Conservation (phyloP, 768 basidiomycete genomes). For the Lactarius hengduanensis region DNA sequence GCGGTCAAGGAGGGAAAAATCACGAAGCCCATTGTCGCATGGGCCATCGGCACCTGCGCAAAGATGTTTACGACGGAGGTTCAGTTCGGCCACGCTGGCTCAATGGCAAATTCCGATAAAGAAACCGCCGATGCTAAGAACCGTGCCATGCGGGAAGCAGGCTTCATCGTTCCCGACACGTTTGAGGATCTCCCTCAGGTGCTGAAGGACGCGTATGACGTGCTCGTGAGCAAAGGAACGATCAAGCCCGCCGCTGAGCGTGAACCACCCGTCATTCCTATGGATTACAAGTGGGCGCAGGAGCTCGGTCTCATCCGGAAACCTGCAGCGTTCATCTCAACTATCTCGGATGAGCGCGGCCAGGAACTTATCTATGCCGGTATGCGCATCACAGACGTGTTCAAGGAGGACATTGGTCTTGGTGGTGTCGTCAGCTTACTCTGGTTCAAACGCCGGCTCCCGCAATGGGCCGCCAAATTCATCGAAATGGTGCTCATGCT, state of each 20-base stretch:
- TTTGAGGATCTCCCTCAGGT: slow-evolving; percentile 93
- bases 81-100: slow-evolving; percentile 98
- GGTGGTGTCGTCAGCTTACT: slow-evolving; percentile 94
- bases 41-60: slow-evolving; percentile 99
- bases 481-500: slow-evolving; percentile 99
- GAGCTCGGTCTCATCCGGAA: slow-evolving; percentile 98
- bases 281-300: slow-evolving; percentile 99
- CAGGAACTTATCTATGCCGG: slow-evolving; percentile 98
- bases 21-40: slow-evolving; percentile 98
- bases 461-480: slow-evolving; percentile 95
- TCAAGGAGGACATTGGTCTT: slow-evolving; percentile 95
- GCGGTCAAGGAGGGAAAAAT: slow-evolving; percentile 92
- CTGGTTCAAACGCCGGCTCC: slow-evolving; percentile 97
- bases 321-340: slow-evolving; percentile 98
- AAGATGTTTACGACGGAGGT: slow-evolving; percentile 99
- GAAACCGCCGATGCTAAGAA: slow-evolving; percentile 99
- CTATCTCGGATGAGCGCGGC: slow-evolving; percentile 98
- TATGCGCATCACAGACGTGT: slow-evolving; percentile 98
- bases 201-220: slow-evolving; percentile 81
- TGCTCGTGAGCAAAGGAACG: slow-evolving; percentile 65
- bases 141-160: slow-evolving; percentile 87
- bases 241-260: slow-evolving; percentile 74
- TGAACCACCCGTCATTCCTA: slow-evolving; percentile 95
- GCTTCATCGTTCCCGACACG: slow-evolving; percentile 95
- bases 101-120: slow-evolving; percentile 94